Evolutionary conservation across 176 grass and related monocot species (phyloP).

Genomic region (Oryza meridionalis): DNA sequence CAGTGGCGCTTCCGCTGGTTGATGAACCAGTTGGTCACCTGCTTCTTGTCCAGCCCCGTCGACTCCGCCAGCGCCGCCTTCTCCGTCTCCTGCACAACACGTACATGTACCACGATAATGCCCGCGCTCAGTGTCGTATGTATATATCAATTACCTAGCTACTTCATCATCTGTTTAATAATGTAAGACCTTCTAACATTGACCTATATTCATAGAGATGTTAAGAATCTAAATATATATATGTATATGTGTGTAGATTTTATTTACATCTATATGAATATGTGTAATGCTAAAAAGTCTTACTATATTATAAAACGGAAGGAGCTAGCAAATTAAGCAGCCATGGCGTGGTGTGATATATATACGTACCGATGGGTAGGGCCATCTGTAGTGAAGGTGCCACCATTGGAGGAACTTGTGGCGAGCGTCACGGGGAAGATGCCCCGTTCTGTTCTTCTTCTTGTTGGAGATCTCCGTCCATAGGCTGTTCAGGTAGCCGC

Average conservation of each 20-base stretch:
- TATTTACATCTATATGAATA: too few relatives aligned
- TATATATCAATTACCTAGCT: too few relatives aligned
- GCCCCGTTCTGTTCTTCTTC: slow-evolving; percentile 67
- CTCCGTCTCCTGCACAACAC: slow-evolving; percentile 59
- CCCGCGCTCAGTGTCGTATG: too few relatives aligned
- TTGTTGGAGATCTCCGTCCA: slow-evolving; percentile 80
- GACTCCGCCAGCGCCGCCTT: slow-evolving; percentile 64
- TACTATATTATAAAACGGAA: too few relatives aligned
- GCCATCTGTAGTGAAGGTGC: slow-evolving; percentile 86
- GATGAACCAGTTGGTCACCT: slow-evolving; percentile 97
- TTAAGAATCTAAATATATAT: too few relatives aligned
- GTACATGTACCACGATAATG: too few relatives aligned
- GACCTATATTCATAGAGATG: too few relatives aligned
- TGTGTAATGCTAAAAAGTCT: too few relatives aligned
- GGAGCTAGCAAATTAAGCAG: too few relatives aligned
- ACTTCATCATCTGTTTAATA: too few relatives aligned
- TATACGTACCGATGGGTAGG: slow-evolving; percentile 85
- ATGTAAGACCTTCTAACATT: too few relatives aligned
- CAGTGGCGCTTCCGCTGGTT: slow-evolving; percentile 93
- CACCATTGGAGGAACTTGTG: slow-evolving; percentile 88
- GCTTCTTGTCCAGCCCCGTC: slow-evolving; percentile 81
- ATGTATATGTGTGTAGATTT: too few relatives aligned
- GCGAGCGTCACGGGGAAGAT: slow-evolving; percentile 77
- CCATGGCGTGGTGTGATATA: neutral
- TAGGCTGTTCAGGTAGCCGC: slow-evolving; percentile 75